These are phyloP conservation scores for Penicillium ucsense DNA, from an alignment of 495 filamentous ascomycete species.

Conservation along the genomic window DNA sequence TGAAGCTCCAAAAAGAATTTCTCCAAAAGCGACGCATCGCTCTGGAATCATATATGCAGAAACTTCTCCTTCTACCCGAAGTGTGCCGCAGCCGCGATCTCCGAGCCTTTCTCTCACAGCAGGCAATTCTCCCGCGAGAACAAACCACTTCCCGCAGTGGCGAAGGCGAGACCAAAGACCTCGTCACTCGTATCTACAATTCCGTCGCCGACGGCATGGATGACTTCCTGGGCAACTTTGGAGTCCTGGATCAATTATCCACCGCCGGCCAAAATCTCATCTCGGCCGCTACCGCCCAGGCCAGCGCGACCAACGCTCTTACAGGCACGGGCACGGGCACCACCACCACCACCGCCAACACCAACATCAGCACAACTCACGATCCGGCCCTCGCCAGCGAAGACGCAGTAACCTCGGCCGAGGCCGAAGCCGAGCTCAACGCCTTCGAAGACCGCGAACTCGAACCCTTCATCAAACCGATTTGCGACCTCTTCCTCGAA, in stretches of 20 bases:
- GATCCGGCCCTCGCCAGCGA: constrained; percentile 38
- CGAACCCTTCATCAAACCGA: constrained; percentile 95
- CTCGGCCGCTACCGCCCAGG: constrained; percentile 73
- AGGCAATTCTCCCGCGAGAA: constrained; percentile 53
- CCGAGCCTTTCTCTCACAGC: constrained; percentile 87
- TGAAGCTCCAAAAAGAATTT: constrained; percentile 95
- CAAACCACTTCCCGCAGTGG: constrained; percentile 44
- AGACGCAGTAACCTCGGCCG: constrained; percentile 61
- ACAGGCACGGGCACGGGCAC: constrained; percentile 26
- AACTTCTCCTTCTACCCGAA: constrained; percentile 76
- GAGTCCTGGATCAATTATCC: constrained; percentile 89
- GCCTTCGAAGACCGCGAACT: constrained; percentile 86
- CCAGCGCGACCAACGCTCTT: constrained; percentile 21
- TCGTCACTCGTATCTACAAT: constrained; percentile 90
- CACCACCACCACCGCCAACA: constrained; percentile 73
- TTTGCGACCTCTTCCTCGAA: constrained; percentile 96
- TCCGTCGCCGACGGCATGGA: constrained; percentile 98
- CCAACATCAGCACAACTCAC: constrained; percentile 33
- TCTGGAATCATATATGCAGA: constrained; percentile 77
- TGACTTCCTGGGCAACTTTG: constrained; percentile 90
- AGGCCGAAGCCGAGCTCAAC: constrained; percentile 89
- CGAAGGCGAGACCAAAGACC: constrained; percentile 67
- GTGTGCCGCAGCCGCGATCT: constrained; percentile 91
- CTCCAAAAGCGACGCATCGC: constrained; percentile 75
- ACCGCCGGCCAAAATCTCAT: constrained; percentile 88